Conservation (phyloP, 208 protist genomes). For the Trypanosoma avium region DNA sequence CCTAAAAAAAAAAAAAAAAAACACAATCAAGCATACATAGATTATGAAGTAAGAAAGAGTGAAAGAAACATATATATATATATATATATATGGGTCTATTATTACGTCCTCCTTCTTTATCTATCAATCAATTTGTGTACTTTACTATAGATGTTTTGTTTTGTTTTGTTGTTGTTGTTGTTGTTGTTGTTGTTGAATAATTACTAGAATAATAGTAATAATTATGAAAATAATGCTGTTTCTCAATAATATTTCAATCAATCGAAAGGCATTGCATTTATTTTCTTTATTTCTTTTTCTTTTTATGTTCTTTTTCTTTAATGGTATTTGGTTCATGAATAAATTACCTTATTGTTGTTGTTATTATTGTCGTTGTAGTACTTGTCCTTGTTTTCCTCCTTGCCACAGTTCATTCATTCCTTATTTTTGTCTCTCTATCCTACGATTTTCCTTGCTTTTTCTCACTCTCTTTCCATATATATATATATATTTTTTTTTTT, state of each 20-base stretch:
- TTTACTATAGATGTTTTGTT: constrained; percentile 4
- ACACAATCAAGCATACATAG: too few species aligned
- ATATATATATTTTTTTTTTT: too few species aligned
- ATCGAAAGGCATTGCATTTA: too few species aligned
- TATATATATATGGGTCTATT: constrained; percentile 3
- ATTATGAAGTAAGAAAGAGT: too few species aligned
- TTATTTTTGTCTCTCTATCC: neutral
- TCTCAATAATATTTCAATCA: too few species aligned
- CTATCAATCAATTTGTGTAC: neutral
- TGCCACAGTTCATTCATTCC: neutral
- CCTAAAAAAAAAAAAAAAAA: too few species aligned
- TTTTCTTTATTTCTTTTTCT: neutral
- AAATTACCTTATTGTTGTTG: too few species aligned
- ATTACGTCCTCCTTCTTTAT: neutral
- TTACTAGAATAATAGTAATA: too few species aligned
- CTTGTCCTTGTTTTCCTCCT: neutral
- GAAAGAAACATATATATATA: neutral
- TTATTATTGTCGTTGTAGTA: too few species aligned
- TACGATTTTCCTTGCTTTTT: neutral
- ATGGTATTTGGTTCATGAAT: too few species aligned
- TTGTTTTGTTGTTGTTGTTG: constrained; percentile 9
- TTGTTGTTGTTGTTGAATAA: too few species aligned
- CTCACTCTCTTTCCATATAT: neutral
- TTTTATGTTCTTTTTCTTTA: neutral
- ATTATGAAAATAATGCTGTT: too few species aligned